Percentiles rank a stretch among this genome's conserved stretches.
phyloP scores from a whole-genome alignment of 2,329 filamentous ascomycete genomes.

The Monilinia fructicola region DNA sequence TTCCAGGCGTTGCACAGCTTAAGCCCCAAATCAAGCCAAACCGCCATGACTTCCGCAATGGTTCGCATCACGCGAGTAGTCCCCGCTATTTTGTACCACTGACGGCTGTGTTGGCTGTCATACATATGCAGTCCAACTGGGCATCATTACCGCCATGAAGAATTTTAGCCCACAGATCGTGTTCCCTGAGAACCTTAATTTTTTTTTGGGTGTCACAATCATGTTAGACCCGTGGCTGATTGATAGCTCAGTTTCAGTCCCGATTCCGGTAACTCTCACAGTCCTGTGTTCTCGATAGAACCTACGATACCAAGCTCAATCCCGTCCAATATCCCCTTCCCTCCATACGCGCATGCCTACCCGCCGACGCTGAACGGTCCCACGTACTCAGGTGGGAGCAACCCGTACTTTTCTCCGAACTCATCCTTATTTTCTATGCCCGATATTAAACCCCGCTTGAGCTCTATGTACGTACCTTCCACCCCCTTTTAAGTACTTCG shows the following conservation, averaged over 20 bases:
- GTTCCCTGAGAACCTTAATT: slow-evolving; percentile 33
- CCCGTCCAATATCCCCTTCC: slow-evolving; percentile 37
- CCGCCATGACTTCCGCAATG: slow-evolving; percentile 29
- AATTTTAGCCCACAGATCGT: slow-evolving; percentile 25
- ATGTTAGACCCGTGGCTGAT: slow-evolving; percentile 38
- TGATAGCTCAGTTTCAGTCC: slow-evolving; percentile 39
- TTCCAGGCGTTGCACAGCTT: slow-evolving; percentile 36
- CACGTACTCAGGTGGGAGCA: slow-evolving; percentile 38
- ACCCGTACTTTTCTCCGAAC: slow-evolving; percentile 37
- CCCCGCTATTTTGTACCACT: slow-evolving; percentile 34
- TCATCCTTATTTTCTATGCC: slow-evolving; percentile 39
- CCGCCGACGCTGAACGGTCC: slow-evolving; percentile 37
- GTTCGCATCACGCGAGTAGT: slow-evolving; percentile 38
- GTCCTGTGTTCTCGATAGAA: slow-evolving; percentile 41
- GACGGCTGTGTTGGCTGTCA: slow-evolving; percentile 37
- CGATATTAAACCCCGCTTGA: slow-evolving; percentile 40
- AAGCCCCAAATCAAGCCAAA: slow-evolving; percentile 36
- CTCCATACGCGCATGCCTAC: slow-evolving; percentile 38
- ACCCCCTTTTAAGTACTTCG: slow-evolving; percentile 27
- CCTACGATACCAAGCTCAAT: slow-evolving; percentile 36
- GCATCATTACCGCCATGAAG: slow-evolving; percentile 31
- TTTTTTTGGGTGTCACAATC: slow-evolving; percentile 34
- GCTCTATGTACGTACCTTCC: slow-evolving; percentile 37
- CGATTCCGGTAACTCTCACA: slow-evolving; percentile 39
- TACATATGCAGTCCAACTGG: slow-evolving; percentile 36